Base-by-base conservation (phyloP, 352 stramenopile genomes). In the Globisporangium cystogenes region DNA sequence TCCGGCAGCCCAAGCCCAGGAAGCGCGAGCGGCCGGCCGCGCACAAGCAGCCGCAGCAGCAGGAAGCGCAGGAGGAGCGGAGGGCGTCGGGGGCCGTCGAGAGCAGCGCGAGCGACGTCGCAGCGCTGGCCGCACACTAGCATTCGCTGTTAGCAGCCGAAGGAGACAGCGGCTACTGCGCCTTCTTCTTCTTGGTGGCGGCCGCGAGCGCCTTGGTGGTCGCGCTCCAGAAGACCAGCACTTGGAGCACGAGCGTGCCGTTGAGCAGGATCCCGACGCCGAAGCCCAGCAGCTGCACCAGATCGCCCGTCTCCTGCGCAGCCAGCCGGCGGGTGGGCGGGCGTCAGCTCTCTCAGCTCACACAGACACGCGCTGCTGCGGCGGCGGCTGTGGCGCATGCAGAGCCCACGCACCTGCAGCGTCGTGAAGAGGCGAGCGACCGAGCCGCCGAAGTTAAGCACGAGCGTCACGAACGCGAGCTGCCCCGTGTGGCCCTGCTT, bases 401-500 rank as follows among this genome's bases (percentile, higher is more conserved):
- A n/a, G n/a, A n/a, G n/a, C n/a, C n/a, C 14, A 50, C n/a, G 23
- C 7, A 80, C 74, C 67, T 94, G 82, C 52, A 96, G 62, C 16
- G 84, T 94, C 21, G 86, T 96, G 63, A 96, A 96, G 50, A 96
- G 69, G 1, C 86, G 80, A 35, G 86, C 86, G 44, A 91, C 57
- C 0, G 82, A 90, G 20, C 86, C 86, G 15, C 64, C 82, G 57
- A 94, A 74, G 63, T 93, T 96, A 36, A 93, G 73, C 60, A 93
- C 61, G 39, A 93, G 65, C 44, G 86, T 96, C 46, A 96, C 74
- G 20, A 96, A 74, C 41, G 86, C 85, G 29, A 96, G 68, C 59
- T 96, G 86, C n/a, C 86, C 86, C 39, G 86, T 96, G 66, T 96
- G 86, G 12, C 82, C 82, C 55, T 96, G 83, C 55, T 93, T 89